phyloP scores from a whole-genome alignment of 257 asterid species.

The Echium plantagineum region DNA sequence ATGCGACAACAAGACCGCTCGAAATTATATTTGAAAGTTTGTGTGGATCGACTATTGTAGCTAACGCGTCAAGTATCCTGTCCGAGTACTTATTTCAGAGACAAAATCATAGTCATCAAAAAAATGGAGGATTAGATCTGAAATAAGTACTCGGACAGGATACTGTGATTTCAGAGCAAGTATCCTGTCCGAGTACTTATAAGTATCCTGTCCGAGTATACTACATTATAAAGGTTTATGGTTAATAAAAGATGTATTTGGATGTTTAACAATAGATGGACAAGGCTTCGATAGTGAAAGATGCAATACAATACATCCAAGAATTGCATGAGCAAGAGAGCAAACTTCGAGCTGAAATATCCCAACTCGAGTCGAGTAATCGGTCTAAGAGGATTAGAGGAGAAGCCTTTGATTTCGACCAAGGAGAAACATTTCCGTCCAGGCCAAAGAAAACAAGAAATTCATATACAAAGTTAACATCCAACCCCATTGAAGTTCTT shows the following conservation, averaged over 20 bases:
- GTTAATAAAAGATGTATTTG: not conserved
- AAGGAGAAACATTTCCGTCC: slow-evolving; percentile 20
- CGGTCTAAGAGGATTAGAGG: slow-evolving; percentile 7
- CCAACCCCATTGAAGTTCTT: slow-evolving; percentile 52
- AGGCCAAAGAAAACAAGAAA: slow-evolving; percentile 42
- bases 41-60: too few species aligned
- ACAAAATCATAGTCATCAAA: too few species aligned
- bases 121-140: too few species aligned
- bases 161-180: too few species aligned
- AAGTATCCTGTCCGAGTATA: too few species aligned
- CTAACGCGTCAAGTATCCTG: too few species aligned
- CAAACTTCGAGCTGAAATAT: slow-evolving; percentile 40
- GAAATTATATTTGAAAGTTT: too few species aligned
- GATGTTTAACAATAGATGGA: slow-evolving; percentile 42
- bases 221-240: not conserved
- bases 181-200: too few species aligned
- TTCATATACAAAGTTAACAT: slow-evolving; percentile 20
- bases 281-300: slow-evolving; percentile 80
- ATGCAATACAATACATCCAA: slow-evolving; percentile 69
- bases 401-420: slow-evolving; percentile 22
- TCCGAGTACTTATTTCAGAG: too few species aligned
- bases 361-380: slow-evolving; percentile 39
- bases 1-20: too few species aligned
- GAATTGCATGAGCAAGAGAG: slow-evolving; percentile 54
- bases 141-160: too few species aligned